Base-by-base conservation (phyloP, 768 basidiomycete genomes). In the Rhodotorula babjevae region DNA sequence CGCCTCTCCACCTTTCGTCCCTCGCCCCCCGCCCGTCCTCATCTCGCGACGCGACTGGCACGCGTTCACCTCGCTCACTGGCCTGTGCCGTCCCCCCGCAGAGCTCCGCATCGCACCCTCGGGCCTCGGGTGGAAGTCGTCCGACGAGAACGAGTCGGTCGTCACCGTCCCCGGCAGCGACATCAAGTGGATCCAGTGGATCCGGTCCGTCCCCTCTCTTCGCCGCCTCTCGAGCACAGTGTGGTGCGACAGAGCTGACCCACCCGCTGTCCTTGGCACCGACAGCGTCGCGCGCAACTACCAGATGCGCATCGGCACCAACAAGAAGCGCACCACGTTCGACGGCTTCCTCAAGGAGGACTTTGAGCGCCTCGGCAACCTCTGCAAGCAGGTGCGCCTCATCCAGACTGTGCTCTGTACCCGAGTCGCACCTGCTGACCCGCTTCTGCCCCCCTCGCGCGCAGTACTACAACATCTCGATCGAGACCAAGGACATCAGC, bases 61-160 rank as follows among this genome's bases (percentile, higher is more conserved):
- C 61, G 33, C 55, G 42, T 44, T 55, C n/a, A 42, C 31, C 25
- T 52, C 49, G 31, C 42, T 47, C 27, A 29, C 62, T 19, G 25
- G 3, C 18, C 0, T 44, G 19, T 25, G 15, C 25, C 14, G 44
- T 14, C 6, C 62, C 10, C 27, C 29, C 8, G 29, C 68, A 74
- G 77, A 82, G 64, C 80, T 98, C 72, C 92, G 96, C 75, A 85
- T 99, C 77, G 93, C 93, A 19, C 79, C 85, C 60, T 90, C 88
- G 76, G 96, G 96, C 58, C 88, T 98, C 84, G 96, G 92, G 11
- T 98, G 96, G 96, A 97, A 85, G 78, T 76, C 80, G 10, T 85
- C 86, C 60, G 90, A 91, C 27, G 85, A 83, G 23, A 87, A 88
- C 56, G 82, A 83, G 8, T 85, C 88, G 55, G 71, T 78, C 58